Evolutionary conservation across 352 stramenopile genomes (phyloP).

Genomic region (Phytophthora ramorum): DNA sequence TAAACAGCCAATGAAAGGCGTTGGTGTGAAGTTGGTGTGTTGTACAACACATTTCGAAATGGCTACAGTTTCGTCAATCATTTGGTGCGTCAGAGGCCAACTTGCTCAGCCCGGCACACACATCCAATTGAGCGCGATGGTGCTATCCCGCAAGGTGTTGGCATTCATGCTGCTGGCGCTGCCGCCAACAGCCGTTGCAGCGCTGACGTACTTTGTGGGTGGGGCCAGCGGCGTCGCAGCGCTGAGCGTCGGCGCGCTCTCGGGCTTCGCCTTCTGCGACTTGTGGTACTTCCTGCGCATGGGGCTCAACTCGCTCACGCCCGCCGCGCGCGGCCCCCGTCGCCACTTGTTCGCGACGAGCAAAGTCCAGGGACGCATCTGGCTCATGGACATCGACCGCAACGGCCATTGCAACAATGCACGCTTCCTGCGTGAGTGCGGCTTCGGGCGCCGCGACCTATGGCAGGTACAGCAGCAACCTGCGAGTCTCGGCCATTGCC

Average conservation of each 20-base stretch:
- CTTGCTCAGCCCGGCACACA: constrained; percentile 3
- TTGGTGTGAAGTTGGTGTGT: constrained; percentile 10
- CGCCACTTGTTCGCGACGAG: constrained; percentile 63
- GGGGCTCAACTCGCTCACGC: constrained; percentile 36
- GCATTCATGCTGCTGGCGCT: constrained; percentile 59
- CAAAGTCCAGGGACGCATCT: constrained; percentile 51
- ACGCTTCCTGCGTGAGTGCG: constrained; percentile 85
- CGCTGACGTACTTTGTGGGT: constrained; percentile 35
- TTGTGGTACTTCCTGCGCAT: constrained; percentile 84
- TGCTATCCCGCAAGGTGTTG: constrained; percentile 48
- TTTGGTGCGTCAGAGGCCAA: not conserved
- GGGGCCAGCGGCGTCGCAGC: constrained; percentile 30
- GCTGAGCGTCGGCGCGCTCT: constrained; percentile 46
- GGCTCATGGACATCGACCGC: constrained; percentile 78
- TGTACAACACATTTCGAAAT: constrained; percentile 8
- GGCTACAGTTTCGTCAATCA: constrained; percentile 13
- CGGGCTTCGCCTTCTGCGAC: constrained; percentile 75
- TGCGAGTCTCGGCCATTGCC: not conserved
- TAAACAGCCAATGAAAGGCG: constrained; percentile 26
- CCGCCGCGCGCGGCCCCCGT: constrained; percentile 28
- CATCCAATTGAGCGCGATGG: constrained; percentile 15
- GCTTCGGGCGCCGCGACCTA: constrained; percentile 76
- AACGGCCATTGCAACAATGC: constrained; percentile 91
- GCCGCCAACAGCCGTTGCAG: constrained; percentile 46
- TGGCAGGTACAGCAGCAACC: constrained; percentile 68